These are phyloP conservation scores for Pythium myriotylum DNA, from an alignment of 352 stramenopile genomes.

Conservation along the genomic window DNA sequence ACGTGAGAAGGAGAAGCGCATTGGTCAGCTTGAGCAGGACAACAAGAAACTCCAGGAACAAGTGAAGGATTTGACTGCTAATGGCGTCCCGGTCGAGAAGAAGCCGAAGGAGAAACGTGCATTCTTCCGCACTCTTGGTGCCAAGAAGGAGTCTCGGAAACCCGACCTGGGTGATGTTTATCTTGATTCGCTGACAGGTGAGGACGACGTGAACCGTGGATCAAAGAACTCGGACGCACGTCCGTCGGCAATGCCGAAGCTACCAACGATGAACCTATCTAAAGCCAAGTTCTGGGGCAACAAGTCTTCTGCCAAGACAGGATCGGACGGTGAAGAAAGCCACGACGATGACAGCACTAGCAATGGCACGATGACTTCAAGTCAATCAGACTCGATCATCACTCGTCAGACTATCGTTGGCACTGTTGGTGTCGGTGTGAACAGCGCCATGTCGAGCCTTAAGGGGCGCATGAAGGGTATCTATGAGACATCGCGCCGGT, in stretches of 20 bases:
- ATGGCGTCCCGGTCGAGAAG: conserved; percentile 53
- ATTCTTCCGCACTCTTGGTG: conserved; percentile 84
- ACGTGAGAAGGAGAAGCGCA: conserved; percentile 77
- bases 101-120: conserved; percentile 68
- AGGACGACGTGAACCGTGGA: conserved; percentile 65
- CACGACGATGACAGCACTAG: conserved; percentile 20
- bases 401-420: conserved; percentile 82
- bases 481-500: conserved; percentile 59
- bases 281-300: conserved; percentile 76
- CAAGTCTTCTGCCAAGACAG: conserved; percentile 39
- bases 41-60: conserved; percentile 79
- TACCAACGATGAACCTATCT: conserved; percentile 62
- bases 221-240: conserved; percentile 56
- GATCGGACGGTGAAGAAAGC: conserved; percentile 51
- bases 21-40: conserved; percentile 65
- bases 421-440: conserved; percentile 71
- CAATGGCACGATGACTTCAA: conserved; percentile 47
- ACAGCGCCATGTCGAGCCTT: conserved; percentile 73
- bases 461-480: conserved; percentile 87
- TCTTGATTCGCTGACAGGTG: conserved; percentile 77
- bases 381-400: conserved; percentile 39
- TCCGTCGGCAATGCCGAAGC: conserved; percentile 65
- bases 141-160: conserved; percentile 78
- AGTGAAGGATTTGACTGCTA: conserved; percentile 38
- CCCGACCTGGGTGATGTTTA: conserved; percentile 45